A percentile compares a stretch with the other conserved stretches of the same genome.
These are phyloP conservation scores for Marasmius oreades DNA, from an alignment of 1,284 basidiomycete species.

Conservation along the genomic window DNA sequence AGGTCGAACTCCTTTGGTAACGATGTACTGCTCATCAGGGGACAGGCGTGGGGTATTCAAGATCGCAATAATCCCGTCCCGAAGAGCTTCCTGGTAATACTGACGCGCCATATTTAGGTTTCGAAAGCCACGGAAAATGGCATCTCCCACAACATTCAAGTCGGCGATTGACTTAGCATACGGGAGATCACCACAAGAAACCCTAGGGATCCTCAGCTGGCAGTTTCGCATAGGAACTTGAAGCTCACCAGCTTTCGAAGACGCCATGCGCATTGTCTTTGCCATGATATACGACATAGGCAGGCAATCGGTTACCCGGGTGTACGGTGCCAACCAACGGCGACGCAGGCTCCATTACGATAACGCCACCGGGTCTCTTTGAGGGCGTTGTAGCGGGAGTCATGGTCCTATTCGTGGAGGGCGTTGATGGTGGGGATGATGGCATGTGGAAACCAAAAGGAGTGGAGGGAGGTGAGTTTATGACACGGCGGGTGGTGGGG, in stretches of 20 bases:
- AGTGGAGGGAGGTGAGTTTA: no score
- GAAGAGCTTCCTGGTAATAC: neutral
- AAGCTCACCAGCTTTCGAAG: neutral
- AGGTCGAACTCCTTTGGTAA: neutral
- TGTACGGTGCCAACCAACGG: neutral
- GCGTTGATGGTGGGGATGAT: no score
- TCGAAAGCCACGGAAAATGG: neutral
- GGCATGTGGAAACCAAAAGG: no score
- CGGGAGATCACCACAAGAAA: no score
- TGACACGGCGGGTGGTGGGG: no score
- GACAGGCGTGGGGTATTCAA: neutral
- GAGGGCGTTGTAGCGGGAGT: neutral
- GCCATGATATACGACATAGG: neutral
- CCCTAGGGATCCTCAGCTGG: no score
- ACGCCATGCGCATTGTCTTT: neutral
- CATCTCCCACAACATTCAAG: neutral
- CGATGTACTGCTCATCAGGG: neutral
- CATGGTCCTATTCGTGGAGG: no score
- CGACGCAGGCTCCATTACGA: neutral
- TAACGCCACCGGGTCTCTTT: neutral
- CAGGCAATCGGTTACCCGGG: neutral
- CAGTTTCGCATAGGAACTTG: neutral
- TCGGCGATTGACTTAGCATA: neutral
- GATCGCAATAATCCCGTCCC: neutral
- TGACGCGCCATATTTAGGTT: neutral